Conservation (phyloP, 2,329 filamentous ascomycete genomes). For the Trichothecium roseum region DNA sequence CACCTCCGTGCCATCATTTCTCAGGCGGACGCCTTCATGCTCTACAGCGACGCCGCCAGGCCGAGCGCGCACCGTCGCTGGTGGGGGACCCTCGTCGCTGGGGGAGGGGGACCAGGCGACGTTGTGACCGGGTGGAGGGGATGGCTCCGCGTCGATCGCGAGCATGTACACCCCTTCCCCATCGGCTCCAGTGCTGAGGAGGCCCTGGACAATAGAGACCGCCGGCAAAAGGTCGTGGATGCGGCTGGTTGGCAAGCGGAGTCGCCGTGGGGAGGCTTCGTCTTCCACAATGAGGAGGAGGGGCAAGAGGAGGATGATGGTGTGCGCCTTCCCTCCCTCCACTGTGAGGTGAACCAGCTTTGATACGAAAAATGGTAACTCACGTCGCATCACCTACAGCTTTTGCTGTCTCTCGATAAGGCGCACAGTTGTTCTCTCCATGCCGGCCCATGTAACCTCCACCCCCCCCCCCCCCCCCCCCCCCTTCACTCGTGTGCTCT, state of each 20-base stretch:
- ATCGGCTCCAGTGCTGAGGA: conserved; percentile 30
- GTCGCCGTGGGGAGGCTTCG: conserved; percentile 40
- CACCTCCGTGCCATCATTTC: conserved; percentile 24
- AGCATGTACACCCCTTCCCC: conserved; percentile 27
- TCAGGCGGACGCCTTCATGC: conserved; percentile 34
- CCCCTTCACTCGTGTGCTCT: too few species aligned
- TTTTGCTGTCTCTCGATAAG: too few species aligned
- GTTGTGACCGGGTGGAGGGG: conserved; percentile 28
- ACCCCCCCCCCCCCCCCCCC: too few species aligned
- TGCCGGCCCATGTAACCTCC: too few species aligned
- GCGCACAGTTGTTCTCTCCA: too few species aligned
- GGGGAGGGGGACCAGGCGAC: conserved; percentile 24
- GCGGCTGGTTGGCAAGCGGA: conserved; percentile 33
- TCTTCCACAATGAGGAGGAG: conserved; percentile 20
- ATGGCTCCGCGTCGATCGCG: conserved; percentile 41
- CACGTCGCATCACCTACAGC: too few species aligned
- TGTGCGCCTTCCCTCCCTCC: too few species aligned
- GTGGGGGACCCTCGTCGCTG: conserved; percentile 49
- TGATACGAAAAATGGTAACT: too few species aligned
- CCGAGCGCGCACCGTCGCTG: conserved; percentile 35
- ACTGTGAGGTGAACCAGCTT: too few species aligned
- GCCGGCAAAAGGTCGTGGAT: conserved; percentile 28
- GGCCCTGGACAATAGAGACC: conserved; percentile 28
- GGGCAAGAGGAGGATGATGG: neutral
- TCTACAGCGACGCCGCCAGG: conserved; percentile 32